Evolutionary conservation across 2,329 filamentous ascomycete species (phyloP).

Genomic region (Pseudocercospora ulei): DNA sequence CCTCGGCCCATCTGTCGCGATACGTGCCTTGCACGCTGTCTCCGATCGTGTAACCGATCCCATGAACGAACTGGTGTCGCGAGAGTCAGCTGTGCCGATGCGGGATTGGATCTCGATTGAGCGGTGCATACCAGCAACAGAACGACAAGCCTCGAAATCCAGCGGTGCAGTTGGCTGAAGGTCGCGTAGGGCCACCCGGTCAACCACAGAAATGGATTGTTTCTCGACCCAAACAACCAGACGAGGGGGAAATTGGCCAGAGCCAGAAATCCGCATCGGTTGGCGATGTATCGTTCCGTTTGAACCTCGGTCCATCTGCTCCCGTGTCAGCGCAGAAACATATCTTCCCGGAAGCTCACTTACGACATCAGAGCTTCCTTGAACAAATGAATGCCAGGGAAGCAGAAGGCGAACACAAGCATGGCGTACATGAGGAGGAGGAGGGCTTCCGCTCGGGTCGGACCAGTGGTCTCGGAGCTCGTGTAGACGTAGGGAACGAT

Average conservation of each 20-base stretch:
- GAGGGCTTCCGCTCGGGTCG: background rate
- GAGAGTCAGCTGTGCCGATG: too few species aligned
- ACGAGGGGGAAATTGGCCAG: slow-evolving; percentile 55
- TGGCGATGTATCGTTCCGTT: slow-evolving; percentile 44
- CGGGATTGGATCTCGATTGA: background rate
- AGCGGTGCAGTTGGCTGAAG: slow-evolving; percentile 59
- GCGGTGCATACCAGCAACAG: background rate
- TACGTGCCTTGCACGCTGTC: background rate
- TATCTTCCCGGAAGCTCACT: background rate
- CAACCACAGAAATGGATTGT: slow-evolving; percentile 56
- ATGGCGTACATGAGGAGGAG: background rate
- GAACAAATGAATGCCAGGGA: background rate
- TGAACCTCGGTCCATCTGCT: slow-evolving; percentile 6
- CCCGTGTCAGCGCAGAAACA: slow-evolving; percentile 32
- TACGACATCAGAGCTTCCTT: background rate
- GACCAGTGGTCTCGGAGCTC: too few species aligned
- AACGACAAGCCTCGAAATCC: slow-evolving; percentile 30
- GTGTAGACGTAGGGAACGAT: background rate
- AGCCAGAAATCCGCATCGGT: slow-evolving; percentile 55
- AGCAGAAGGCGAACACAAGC: background rate
- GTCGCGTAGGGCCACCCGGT: slow-evolving; percentile 61
- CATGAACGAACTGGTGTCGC: background rate
- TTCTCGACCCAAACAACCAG: slow-evolving; percentile 58
- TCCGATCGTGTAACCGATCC: background rate
- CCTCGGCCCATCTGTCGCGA: background rate